phyloP scores from a whole-genome alignment of 2,329 filamentous ascomycete species.

The Immersiporthe knoxdaviesiana region DNA sequence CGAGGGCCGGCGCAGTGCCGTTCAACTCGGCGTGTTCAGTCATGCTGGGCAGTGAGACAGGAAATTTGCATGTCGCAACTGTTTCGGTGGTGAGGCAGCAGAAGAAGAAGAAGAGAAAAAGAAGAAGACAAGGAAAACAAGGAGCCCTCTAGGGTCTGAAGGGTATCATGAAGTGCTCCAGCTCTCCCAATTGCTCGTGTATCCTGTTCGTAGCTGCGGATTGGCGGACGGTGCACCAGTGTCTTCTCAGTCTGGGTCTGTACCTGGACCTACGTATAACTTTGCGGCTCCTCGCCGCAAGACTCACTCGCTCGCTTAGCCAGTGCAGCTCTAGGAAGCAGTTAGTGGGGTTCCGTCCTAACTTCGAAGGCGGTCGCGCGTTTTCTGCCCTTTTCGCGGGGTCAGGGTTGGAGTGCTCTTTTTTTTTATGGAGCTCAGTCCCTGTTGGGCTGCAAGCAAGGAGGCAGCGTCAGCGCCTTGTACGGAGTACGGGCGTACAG shows the following conservation, averaged over 20 bases:
- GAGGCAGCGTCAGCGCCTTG: not conserved
- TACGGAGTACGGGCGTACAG: too few species aligned
- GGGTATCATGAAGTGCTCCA: conserved; percentile 25
- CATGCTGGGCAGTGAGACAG: conserved; percentile 46
- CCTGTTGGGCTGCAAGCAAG: not conserved
- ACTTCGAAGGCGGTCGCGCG: conserved; percentile 31
- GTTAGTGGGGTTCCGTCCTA: conserved; percentile 29
- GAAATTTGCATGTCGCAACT: conserved; percentile 41
- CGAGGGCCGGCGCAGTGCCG: conserved; percentile 46
- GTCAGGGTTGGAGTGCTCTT: conserved; percentile 9
- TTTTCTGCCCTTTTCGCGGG: conserved; percentile 30
- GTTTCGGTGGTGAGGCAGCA: too few species aligned
- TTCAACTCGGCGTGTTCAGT: conserved; percentile 51
- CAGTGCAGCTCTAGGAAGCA: conserved; percentile 7
- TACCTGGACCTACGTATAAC: not conserved
- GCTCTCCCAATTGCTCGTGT: conserved; percentile 18
- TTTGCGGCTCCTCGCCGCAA: conserved; percentile 26
- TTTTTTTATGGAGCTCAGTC: conserved; percentile 22
- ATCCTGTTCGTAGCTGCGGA: conserved; percentile 17
- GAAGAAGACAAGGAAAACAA: not conserved
- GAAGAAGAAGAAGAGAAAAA: conserved; percentile 5
- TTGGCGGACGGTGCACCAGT: conserved; percentile 5
- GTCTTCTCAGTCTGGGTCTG: not conserved
- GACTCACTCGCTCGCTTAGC: conserved; percentile 24
- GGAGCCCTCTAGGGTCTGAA: conserved; percentile 15